These are phyloP conservation scores for Aspergillus aculeatinus DNA, from an alignment of 2,329 filamentous ascomycete genomes.

Conservation along the genomic window DNA sequence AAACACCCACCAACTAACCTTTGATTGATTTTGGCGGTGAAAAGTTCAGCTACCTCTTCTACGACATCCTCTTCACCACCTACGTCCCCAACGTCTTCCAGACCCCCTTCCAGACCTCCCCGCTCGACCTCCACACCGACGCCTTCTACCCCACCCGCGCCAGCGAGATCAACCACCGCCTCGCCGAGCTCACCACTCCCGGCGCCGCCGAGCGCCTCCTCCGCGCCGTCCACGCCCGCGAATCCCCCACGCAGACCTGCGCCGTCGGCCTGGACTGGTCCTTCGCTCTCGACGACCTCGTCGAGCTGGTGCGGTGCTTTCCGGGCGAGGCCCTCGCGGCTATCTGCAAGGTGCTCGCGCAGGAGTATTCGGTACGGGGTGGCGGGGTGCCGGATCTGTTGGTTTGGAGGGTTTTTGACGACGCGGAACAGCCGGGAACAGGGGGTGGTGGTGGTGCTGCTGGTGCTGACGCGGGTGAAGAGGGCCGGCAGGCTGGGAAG, in stretches of 20 bases:
- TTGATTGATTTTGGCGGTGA: no score
- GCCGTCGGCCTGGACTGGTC: slow-evolving; percentile 92
- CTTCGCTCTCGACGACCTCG: slow-evolving; percentile 73
- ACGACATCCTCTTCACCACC: slow-evolving; percentile 78
- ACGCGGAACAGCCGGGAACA: slow-evolving; percentile 14
- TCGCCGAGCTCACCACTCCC: slow-evolving; percentile 78
- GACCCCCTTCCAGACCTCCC: slow-evolving; percentile 90
- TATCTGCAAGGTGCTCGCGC: slow-evolving; percentile 89
- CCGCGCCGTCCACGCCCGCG: slow-evolving; percentile 63
- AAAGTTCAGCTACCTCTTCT: slow-evolving; percentile 79
- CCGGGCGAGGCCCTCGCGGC: slow-evolving; percentile 75
- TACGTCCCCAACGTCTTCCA: slow-evolving; percentile 98
- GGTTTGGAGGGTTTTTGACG: slow-evolving; percentile 66
- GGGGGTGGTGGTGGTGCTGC: background rate
- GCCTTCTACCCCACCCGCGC: slow-evolving; percentile 84
- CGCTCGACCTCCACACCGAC: slow-evolving; percentile 88
- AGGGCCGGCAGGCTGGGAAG: background rate
- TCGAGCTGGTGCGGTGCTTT: slow-evolving; percentile 78
- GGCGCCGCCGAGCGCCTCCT: slow-evolving; percentile 70
- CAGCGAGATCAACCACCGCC: slow-evolving; percentile 82
- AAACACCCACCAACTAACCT: no score
- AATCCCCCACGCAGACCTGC: slow-evolving; percentile 72
- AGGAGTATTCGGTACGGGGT: slow-evolving; percentile 85
- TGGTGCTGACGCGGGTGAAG: background rate
- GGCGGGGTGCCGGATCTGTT: slow-evolving; percentile 91